Evolutionary conservation across 1,139 yeast species (phyloP).

Genomic region (Taphrina flavorubra): DNA sequence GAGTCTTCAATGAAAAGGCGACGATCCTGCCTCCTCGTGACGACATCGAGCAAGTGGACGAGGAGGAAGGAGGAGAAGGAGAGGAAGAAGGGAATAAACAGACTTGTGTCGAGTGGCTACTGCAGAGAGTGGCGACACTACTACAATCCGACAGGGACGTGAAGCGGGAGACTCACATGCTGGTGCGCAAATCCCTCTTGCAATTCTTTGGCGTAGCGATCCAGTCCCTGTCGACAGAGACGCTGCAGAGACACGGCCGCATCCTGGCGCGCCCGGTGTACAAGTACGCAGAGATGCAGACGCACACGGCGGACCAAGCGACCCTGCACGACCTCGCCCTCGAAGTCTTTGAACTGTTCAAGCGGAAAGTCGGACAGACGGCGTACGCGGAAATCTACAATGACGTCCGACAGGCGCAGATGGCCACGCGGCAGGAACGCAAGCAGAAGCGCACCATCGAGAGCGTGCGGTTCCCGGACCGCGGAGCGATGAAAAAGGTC

Average conservation of each 20-base stretch:
- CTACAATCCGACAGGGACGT: conserved; percentile 40
- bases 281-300: conserved; percentile 42
- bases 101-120: conserved; percentile 34
- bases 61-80: conserved; percentile 48
- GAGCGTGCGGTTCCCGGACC: conserved; percentile 79
- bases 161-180: conserved; percentile 33
- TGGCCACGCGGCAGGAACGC: conserved; percentile 73
- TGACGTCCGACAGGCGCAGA: conserved; percentile 65
- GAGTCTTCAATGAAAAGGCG: conserved; percentile 63
- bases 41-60: conserved; percentile 48
- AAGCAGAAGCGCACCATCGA: conserved; percentile 75
- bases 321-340: conserved; percentile 61
- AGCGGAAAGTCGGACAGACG: conserved; percentile 73
- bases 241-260: conserved; percentile 56
- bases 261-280: conserved; percentile 50
- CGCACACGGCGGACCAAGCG: conserved; percentile 19
- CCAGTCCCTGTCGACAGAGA: conserved; percentile 58
- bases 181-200: conserved; percentile 37
- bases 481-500: conserved; percentile 71
- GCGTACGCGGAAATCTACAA: conserved; percentile 70
- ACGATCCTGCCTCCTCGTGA: conserved; percentile 52
- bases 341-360: conserved; percentile 74
- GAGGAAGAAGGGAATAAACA: conserved; percentile 41
- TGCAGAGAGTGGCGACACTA: conserved; percentile 43
- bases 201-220: conserved; percentile 64